Base-by-base conservation (phyloP, 1,139 yeast genomes). In the Candida glucosophila region DNA sequence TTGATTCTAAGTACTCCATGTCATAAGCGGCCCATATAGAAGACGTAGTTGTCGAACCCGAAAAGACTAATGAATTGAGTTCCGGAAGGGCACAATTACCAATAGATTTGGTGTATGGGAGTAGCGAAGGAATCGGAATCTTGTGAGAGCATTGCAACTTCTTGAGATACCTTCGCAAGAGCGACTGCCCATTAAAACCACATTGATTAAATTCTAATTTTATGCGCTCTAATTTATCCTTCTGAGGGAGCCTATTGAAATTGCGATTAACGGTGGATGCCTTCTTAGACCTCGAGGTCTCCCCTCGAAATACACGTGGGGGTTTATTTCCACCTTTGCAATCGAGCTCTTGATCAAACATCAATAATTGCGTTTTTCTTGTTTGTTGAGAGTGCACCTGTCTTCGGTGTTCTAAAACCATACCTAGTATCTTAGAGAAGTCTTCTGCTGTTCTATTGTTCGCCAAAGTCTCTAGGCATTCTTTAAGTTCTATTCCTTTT, bases 21-120 rank as follows among this genome's bases (percentile, higher is more conserved):
- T 62, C 67, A 37, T 60, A 63, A 0, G 56, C 62, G 1, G 36
- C 26, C 5, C 35, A 28, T n/a, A 58, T 29, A 65, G 63, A 12
- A 14, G 27, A 13, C 8, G 32, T 6, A 6, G 31, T 21, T 27
- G 31, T 27, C 13, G 30, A 12, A 19, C 12, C 8, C 12, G 21
- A 19, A 19, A 7, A 7, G 7, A 6, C 13, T 7, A 7, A 13
- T 7, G 7, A 8, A 10, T 7, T 19, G 12, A 13, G 8, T 9
- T 28, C 24, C 14, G 27, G 12, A 25, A 34, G 20, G 20, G 32
- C 24, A 14, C 28, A 22, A 5, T 26, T 22, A 19, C 29, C 20
- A 24, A 36, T 19, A 19, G 29, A 23, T 5, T 47, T 37, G 2
- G 59, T 52, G 29, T 55, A 51, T 1, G 65, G 61, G 9, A 62